These are phyloP conservation scores for Mycena galopus DNA, from an alignment of 768 basidiomycete genomes.

Conservation along the genomic window DNA sequence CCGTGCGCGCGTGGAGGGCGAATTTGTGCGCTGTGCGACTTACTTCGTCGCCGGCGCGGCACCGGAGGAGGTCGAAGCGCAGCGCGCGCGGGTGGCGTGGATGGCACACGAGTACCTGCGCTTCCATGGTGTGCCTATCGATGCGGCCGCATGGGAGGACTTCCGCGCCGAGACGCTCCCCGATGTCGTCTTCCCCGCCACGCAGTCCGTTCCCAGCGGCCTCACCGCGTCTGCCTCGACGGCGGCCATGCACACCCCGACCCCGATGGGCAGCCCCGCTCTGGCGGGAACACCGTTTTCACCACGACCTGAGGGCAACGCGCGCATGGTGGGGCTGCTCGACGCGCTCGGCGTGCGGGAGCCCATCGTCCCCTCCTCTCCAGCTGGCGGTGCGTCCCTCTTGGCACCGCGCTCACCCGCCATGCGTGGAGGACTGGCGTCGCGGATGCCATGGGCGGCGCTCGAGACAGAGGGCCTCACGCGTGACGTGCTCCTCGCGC, in stretches of 20 bases:
- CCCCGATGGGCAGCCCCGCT: constrained; percentile 58
- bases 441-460: constrained; percentile 60
- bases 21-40: constrained; percentile 75
- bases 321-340: constrained; percentile 55
- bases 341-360: constrained; percentile 54
- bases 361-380: constrained; percentile 24
- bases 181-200: constrained; percentile 46
- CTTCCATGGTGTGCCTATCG: constrained; percentile 67
- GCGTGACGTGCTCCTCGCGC: constrained; percentile 69
- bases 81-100: constrained; percentile 68
- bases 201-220: constrained; percentile 41
- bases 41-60: constrained; percentile 72
- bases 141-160: constrained; percentile 67
- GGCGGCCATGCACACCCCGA: constrained; percentile 65
- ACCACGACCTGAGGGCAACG: constrained; percentile 61
- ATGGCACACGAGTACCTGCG: constrained; percentile 75
- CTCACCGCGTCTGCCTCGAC: constrained; percentile 62
- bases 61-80: constrained; percentile 52
- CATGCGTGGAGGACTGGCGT: constrained; percentile 1
- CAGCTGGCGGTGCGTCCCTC: constrained; percentile 35
- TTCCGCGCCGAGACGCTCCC: constrained; percentile 69
- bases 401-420: constrained; percentile 38
- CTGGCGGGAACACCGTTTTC: constrained; percentile 66
- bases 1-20: constrained; percentile 71
- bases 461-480: constrained; percentile 78